Evolutionary conservation across 495 filamentous ascomycete genomes (phyloP), one percentile per base, ranked within the genome.

Genomic region (Chaetomidium leptoderma): DNA sequence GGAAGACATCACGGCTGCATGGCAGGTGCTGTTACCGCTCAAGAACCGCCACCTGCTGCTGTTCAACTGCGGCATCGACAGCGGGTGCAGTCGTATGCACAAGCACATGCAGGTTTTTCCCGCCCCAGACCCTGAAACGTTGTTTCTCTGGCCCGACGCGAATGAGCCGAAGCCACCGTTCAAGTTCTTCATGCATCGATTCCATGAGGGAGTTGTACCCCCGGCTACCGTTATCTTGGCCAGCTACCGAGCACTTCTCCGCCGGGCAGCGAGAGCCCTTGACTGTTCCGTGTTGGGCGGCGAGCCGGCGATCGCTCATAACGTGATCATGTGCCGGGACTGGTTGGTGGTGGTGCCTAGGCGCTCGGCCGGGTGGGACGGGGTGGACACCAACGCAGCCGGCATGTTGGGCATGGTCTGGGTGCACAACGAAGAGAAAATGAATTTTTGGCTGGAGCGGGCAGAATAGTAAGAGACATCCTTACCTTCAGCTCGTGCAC

Each of bases 31-130:
- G 13, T 36, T 42, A 3, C 45, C 23, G 27, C n/a, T 42, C 11
- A 6, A 30, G 32, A 51, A 32, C 36, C 33, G 57, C 19, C 59
- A 63, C 32, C 59, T 59, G 55, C 59, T 59, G 57, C 66, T 76
- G 35, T 77, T 68, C 55, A 77, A 76, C 58, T 73, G 74, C 46
- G 66, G 69, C 6, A 54, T 65, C 19, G 44, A 50, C n/a, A 65
- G 68, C 37, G 75, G 75, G 19, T 70, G 71, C 26, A 76, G 74
- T 57, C 51, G 75, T 21, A 57, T 70, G 55, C 75, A 78, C 63
- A 78, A 78, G 61, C 75, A 78, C 63, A 54, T 76, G 57, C 75
- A 78, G 29, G 45, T 78, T 19, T 48, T 77, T 39, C 70, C 72
- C 1, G 64, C 57, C 5, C 59, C 60, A 0, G 52, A 45, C 14